phyloP scores from a whole-genome alignment of 2,329 filamentous ascomycete species.

The Aspergillus pseudoglaucus region DNA sequence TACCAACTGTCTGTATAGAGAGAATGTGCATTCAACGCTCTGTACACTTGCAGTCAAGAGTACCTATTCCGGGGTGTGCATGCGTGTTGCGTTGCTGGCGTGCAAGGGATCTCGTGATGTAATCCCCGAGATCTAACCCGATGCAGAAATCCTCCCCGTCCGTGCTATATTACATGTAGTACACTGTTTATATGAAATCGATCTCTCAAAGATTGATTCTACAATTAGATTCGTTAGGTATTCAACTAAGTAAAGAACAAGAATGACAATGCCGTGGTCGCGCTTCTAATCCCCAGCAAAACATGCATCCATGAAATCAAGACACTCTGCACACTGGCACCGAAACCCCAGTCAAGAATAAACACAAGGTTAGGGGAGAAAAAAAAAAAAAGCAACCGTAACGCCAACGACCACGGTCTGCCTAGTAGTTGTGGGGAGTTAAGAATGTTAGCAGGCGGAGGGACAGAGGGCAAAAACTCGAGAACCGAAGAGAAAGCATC shows the following conservation, averaged over 20 bases:
- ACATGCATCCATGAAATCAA: neutral
- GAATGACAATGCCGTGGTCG: neutral
- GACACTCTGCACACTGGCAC: neutral
- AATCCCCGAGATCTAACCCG: neutral
- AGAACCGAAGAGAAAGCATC: slow-evolving; percentile 4
- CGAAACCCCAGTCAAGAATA: too few species aligned
- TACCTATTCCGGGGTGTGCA: neutral
- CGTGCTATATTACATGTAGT: neutral
- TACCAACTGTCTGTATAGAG: too few species aligned
- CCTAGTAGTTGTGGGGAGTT: slow-evolving; percentile 10
- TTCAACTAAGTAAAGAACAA: slow-evolving; percentile 5
- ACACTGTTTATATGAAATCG: neutral
- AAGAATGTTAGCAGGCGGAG: neutral
- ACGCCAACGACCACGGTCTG: neutral
- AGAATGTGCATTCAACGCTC: neutral
- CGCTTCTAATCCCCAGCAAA: neutral
- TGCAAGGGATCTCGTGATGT: neutral
- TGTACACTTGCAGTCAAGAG: neutral
- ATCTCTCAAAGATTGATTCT: neutral
- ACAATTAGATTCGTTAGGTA: neutral
- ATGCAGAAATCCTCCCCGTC: neutral
- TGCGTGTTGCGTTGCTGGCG: neutral
- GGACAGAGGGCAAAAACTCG: neutral
- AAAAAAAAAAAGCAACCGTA: neutral
- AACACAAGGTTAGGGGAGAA: too few species aligned